Evolutionary conservation across 2,329 filamentous ascomycete species (phyloP).

Genomic region (Fusarium agapanthi): DNA sequence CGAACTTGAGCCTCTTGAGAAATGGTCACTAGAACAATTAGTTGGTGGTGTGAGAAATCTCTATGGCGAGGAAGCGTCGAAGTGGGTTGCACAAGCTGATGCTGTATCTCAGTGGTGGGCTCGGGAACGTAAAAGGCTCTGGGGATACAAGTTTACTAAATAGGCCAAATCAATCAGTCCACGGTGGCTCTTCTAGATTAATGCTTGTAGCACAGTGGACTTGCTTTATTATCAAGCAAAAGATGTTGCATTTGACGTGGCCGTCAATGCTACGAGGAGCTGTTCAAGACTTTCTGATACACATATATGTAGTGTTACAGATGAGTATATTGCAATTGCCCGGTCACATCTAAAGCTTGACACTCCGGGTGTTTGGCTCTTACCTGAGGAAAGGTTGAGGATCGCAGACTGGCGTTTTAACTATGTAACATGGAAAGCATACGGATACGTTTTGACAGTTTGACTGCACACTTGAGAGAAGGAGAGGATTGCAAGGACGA

Average conservation of each 20-base stretch:
- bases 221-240: background rate
- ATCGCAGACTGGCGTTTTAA: too few species aligned
- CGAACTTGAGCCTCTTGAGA: constrained; percentile 39
- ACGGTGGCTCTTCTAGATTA: background rate
- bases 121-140: constrained; percentile 24
- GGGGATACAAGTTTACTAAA: constrained; percentile 6
- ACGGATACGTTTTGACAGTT: too few species aligned
- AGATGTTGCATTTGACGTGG: background rate
- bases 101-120: constrained; percentile 26
- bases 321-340: too few species aligned
- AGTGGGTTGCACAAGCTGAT: constrained; percentile 40
- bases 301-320: too few species aligned
- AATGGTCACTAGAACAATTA: constrained; percentile 38
- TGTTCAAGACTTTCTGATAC: background rate
- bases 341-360: too few species aligned
- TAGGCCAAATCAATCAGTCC: background rate
- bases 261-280: background rate
- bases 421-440: background rate
- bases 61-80: constrained; percentile 28
- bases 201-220: background rate
- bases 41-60: constrained; percentile 30
- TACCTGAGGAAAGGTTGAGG: too few species aligned
- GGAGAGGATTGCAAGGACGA: too few species aligned
- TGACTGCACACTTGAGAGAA: too few species aligned
- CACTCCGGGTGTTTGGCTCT: too few species aligned